phyloP scores from a whole-genome alignment of 768 basidiomycete genomes.

The Naganishia onofrii region DNA sequence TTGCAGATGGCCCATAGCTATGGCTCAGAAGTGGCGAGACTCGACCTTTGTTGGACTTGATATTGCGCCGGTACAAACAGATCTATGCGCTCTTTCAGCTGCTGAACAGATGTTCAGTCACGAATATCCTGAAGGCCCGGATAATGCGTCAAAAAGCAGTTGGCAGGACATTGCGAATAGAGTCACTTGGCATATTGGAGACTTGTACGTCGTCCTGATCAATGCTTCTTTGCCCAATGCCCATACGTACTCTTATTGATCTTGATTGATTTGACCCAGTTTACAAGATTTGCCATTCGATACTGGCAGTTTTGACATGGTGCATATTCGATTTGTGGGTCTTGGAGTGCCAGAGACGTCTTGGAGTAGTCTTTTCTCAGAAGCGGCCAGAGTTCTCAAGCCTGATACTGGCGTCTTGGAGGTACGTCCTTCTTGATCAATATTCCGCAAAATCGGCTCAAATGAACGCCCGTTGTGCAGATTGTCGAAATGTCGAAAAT shows the following conservation, averaged over 20 bases:
- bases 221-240: background rate
- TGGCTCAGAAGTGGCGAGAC: constrained; percentile 42
- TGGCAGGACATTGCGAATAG: constrained; percentile 42
- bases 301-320: constrained; percentile 48
- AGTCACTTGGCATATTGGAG: constrained; percentile 44
- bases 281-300: constrained; percentile 48
- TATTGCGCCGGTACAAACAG: constrained; percentile 41
- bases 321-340: constrained; percentile 46
- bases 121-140: background rate
- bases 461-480: constrained; percentile 5
- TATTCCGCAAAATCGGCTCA: constrained; percentile 28
- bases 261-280: constrained; percentile 31
- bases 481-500: constrained; percentile 39
- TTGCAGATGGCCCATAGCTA: constrained; percentile 45
- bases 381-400: constrained; percentile 44
- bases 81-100: constrained; percentile 37
- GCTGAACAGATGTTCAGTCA: constrained; percentile 30
- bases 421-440: constrained; percentile 22
- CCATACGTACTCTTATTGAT: background rate
- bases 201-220: constrained; percentile 41
- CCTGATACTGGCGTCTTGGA: constrained; percentile 44
- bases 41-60: constrained; percentile 48
- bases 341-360: constrained; percentile 46
- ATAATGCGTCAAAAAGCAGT: background rate
- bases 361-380: constrained; percentile 45